These are phyloP conservation scores for Blastocystis sp. DNA, from an alignment of 352 stramenopile genomes.

Conservation along the genomic window DNA sequence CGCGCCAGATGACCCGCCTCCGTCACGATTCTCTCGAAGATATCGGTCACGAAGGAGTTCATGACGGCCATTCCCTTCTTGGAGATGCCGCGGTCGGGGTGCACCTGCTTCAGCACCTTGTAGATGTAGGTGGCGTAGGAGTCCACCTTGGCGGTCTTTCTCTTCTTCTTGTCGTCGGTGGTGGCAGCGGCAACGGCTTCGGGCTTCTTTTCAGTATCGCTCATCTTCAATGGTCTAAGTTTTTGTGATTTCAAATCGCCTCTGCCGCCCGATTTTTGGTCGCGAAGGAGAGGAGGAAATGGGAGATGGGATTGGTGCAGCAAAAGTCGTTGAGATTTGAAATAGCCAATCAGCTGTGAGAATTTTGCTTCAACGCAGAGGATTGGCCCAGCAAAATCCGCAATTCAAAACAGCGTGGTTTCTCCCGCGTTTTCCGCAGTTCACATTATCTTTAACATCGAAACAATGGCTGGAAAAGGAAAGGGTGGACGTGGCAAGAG, in stretches of 20 bases:
- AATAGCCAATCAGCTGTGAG: neutral
- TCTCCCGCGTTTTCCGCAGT: neutral
- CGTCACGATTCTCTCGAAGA: too few species aligned
- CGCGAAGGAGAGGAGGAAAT: neutral
- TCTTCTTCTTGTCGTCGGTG: slow-evolving; percentile 75
- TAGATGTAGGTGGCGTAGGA: slow-evolving; percentile 73
- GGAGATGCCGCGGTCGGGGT: too few species aligned
- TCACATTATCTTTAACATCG: neutral
- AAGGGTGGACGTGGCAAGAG: too few species aligned
- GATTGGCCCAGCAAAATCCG: neutral
- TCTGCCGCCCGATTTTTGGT: neutral
- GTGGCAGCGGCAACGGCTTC: neutral
- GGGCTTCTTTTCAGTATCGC: neutral
- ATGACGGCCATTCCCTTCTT: too few species aligned
- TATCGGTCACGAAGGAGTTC: too few species aligned
- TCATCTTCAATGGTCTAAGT: slow-evolving; percentile 28
- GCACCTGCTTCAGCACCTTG: too few species aligned
- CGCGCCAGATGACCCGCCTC: too few species aligned
- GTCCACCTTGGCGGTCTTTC: slow-evolving; percentile 81
- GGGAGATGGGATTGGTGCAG: neutral
- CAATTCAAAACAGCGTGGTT: neutral
- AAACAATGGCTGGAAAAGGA: too few species aligned
- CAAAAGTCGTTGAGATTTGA: neutral
- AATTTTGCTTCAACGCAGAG: neutral
- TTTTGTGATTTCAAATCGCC: slow-evolving; percentile 32